These are phyloP conservation scores for Colletotrichum musicola DNA, from an alignment of 2,329 filamentous ascomycete genomes.

Conservation along the genomic window DNA sequence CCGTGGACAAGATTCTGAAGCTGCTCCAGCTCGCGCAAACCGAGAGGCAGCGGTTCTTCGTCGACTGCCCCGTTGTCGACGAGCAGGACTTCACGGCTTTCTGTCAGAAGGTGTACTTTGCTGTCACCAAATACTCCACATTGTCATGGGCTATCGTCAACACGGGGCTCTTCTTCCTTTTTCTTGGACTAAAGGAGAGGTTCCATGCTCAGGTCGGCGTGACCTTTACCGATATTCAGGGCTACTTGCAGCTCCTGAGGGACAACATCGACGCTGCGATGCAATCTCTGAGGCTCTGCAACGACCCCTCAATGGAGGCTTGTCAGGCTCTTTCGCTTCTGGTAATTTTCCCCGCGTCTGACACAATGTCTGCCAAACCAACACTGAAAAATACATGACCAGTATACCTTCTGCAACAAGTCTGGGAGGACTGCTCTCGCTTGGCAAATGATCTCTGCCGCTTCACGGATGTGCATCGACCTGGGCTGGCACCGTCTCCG, in stretches of 20 bases:
- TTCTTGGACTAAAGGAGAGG: conserved; percentile 39
- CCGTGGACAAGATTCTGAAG: conserved; percentile 44
- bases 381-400: background rate
- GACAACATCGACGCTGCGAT: conserved; percentile 44
- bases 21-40: conserved; percentile 44
- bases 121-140: conserved; percentile 45
- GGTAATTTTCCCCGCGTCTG: too few relatives aligned
- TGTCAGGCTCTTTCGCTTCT: conserved; percentile 44
- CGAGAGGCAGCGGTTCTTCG: conserved; percentile 45
- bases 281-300: conserved; percentile 45
- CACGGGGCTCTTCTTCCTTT: conserved; percentile 44
- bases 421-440: conserved; percentile 45
- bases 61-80: conserved; percentile 43
- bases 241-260: conserved; percentile 35
- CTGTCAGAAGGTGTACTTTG: conserved; percentile 46
- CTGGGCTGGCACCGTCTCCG: conserved; percentile 46
- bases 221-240: conserved; percentile 11
- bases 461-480: conserved; percentile 44
- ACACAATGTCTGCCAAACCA: background rate
- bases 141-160: conserved; percentile 47
- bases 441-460: conserved; percentile 45
- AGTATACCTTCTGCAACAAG: conserved; percentile 43
- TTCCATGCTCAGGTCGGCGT: conserved; percentile 35
- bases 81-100: conserved; percentile 45
- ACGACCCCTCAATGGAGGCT: conserved; percentile 44